Conservation (phyloP, 495 filamentous ascomycete species). For the Penicillium mononematosum region DNA sequence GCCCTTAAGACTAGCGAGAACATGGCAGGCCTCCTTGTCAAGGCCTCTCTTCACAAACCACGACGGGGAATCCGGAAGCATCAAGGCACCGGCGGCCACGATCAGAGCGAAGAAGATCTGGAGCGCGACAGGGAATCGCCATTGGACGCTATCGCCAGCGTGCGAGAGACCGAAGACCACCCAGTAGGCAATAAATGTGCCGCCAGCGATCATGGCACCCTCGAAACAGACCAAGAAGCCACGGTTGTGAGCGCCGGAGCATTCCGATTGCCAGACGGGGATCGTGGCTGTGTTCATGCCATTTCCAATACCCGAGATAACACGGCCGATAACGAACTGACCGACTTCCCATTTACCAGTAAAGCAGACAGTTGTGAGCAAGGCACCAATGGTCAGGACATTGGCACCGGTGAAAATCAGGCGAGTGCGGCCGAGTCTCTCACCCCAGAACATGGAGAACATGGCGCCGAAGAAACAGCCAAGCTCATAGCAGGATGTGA, state of each 20-base stretch:
- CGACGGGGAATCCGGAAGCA: slow-evolving; percentile 37
- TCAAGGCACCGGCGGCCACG: slow-evolving; percentile 26
- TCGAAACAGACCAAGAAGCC: slow-evolving; percentile 36
- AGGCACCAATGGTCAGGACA: slow-evolving; percentile 51
- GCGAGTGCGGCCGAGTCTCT: slow-evolving; percentile 50
- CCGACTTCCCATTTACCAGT: slow-evolving; percentile 28
- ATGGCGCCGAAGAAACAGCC: slow-evolving; percentile 57
- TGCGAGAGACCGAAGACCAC: slow-evolving; percentile 48
- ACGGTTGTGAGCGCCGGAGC: slow-evolving; percentile 32
- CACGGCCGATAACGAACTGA: slow-evolving; percentile 46
- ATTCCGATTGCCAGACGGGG: slow-evolving; percentile 48
- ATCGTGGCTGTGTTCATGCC: slow-evolving; percentile 42
- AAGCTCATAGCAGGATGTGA: slow-evolving; percentile 55
- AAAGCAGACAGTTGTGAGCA: slow-evolving; percentile 49
- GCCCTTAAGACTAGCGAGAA: slow-evolving; percentile 14
- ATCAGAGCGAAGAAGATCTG: slow-evolving; percentile 42
- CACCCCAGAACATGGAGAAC: slow-evolving; percentile 47
- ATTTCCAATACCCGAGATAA: slow-evolving; percentile 42
- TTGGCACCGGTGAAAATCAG: slow-evolving; percentile 45
- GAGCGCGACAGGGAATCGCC: slow-evolving; percentile 50
- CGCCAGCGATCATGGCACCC: slow-evolving; percentile 34
- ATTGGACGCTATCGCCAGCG: slow-evolving; percentile 36
- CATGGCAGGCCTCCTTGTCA: slow-evolving; percentile 13
- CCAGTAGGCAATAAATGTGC: slow-evolving; percentile 40
- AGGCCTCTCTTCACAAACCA: slow-evolving; percentile 15